Evolutionary conservation across 371 early-diverging fungal species (phyloP), one percentile per base, ranked within the genome.

Genomic region (Syncephalastrum monosporum): DNA sequence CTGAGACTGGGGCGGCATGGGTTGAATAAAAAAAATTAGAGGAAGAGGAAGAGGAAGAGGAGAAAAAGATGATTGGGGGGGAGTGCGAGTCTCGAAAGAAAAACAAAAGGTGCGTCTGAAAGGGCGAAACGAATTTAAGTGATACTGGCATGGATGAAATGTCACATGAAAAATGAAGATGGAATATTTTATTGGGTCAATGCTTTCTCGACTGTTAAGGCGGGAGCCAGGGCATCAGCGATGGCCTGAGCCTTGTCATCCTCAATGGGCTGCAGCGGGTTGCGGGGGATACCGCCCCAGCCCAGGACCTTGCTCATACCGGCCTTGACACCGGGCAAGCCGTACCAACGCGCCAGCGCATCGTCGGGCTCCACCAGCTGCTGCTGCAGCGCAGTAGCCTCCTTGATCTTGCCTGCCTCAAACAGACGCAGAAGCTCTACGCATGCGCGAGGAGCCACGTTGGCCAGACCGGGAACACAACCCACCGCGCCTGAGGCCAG

Each of bases 331-430:
- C 79, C 79, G 12, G 79, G 65, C 33, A 75, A 53, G 45, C 79
- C 79, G 50, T 67, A 60, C 75, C 75, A 78, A 53, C 79, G 64
- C 27, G 65, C 66, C 16, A 73, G 38, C 16, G 75, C 75, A 64
- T 78, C 70, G 57, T 78, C 79, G 1, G 74, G 67, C 43, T 68
- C 64, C 7, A 75, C 75, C n/a, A 78, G 33, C 47, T 68, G 53
- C 15, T 55, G 46, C 54, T 78, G 79, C 46, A 78, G 57, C 5
- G 56, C 57, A 16, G 55, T 56, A n/a, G 79, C 79, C 17, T 67
- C 67, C 19, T 67, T 41, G 3, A 65, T 41, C 15, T 69, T 61
- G 5, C 74, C 74, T 21, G 51, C 43, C 38, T 75, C 71, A 52
- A 55, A 75, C 24, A 75, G 25, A 15, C 48, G 43, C 48, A 71